A percentile compares a stretch with the other conserved stretches of the same genome.
These are phyloP conservation scores for Fusarium drepaniforme DNA, from an alignment of 2,329 filamentous ascomycete genomes.

Conservation along the genomic window DNA sequence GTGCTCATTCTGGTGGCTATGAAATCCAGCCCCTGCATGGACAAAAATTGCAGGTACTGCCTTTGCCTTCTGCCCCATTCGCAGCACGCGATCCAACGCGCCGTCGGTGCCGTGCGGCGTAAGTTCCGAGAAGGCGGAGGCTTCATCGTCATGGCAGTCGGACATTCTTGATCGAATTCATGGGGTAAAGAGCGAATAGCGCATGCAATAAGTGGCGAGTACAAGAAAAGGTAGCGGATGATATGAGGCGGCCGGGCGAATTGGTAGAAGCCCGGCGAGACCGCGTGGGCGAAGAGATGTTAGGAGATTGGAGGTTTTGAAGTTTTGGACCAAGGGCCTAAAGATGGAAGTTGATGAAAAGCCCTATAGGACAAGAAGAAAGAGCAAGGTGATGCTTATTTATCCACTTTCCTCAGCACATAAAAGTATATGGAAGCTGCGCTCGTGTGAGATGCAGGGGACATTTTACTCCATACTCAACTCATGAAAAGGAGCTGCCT, in stretches of 20 bases:
- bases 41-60: slow-evolving; percentile 84
- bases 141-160: slow-evolving; percentile 42
- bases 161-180: slow-evolving; percentile 49
- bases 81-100: slow-evolving; percentile 54
- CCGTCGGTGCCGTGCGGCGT: slow-evolving; percentile 60
- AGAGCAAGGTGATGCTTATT: not conserved
- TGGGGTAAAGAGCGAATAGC: slow-evolving; percentile 20
- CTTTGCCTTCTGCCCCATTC: slow-evolving; percentile 50
- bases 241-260: not conserved
- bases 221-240: not conserved
- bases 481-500: not conserved
- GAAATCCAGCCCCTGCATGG: slow-evolving; percentile 94
- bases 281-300: not conserved
- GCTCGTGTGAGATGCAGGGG: not conserved
- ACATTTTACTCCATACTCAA: not conserved
- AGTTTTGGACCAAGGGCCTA: not conserved
- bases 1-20: slow-evolving; percentile 87
- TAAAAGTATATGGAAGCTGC: not conserved
- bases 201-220: not conserved
- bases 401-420: not conserved
- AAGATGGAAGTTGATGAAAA: not conserved
- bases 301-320: slow-evolving; percentile 17
- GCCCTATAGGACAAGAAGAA: not conserved
- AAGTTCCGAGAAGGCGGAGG: slow-evolving; percentile 59
- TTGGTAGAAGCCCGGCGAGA: not conserved